These are phyloP conservation scores for Pseudocercospora fijiensis DNA, from an alignment of 2,329 filamentous ascomycete genomes.

Conservation along the genomic window DNA sequence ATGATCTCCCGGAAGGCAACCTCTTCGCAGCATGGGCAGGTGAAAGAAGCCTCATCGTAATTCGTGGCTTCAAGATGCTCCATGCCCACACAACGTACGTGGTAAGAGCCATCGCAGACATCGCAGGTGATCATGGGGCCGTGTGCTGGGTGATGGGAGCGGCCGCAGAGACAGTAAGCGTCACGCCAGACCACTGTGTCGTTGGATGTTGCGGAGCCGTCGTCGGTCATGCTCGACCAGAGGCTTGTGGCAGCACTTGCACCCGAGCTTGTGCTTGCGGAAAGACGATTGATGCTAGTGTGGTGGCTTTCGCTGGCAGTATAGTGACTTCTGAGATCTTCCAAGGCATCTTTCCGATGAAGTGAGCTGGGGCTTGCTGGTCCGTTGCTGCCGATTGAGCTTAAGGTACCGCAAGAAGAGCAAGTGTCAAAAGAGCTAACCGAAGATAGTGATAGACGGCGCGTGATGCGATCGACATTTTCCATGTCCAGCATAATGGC, in stretches of 20 bases:
- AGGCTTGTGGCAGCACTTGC: background rate
- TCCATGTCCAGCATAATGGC: slow-evolving; percentile 2
- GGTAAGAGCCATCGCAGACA: slow-evolving; percentile 9
- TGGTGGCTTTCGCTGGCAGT: background rate
- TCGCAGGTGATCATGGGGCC: slow-evolving; percentile 7
- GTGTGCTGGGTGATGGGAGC: slow-evolving; percentile 4
- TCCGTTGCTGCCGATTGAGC: background rate
- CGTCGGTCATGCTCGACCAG: background rate
- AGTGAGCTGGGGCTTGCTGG: background rate
- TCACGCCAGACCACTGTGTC: slow-evolving; percentile 4
- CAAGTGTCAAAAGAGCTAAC: background rate
- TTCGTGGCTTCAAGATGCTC: slow-evolving; percentile 1
- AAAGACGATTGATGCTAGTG: background rate
- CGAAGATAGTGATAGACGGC: background rate
- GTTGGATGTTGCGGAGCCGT: background rate
- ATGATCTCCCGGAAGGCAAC: slow-evolving; percentile 2
- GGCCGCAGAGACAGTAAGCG: slow-evolving; percentile 8
- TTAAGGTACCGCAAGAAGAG: background rate
- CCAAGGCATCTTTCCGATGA: background rate
- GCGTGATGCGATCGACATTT: background rate
- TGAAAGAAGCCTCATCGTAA: slow-evolving; percentile 1
- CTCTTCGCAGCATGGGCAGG: slow-evolving; percentile 7
- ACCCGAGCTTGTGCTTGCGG: slow-evolving; percentile 1
- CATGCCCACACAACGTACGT: slow-evolving; percentile 7
- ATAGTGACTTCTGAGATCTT: background rate